A percentile compares a stretch with the other conserved stretches of the same genome.
Evolutionary conservation across 2,329 filamentous ascomycete genomes (phyloP).

Genomic region (Colletotrichum aenigma): DNA sequence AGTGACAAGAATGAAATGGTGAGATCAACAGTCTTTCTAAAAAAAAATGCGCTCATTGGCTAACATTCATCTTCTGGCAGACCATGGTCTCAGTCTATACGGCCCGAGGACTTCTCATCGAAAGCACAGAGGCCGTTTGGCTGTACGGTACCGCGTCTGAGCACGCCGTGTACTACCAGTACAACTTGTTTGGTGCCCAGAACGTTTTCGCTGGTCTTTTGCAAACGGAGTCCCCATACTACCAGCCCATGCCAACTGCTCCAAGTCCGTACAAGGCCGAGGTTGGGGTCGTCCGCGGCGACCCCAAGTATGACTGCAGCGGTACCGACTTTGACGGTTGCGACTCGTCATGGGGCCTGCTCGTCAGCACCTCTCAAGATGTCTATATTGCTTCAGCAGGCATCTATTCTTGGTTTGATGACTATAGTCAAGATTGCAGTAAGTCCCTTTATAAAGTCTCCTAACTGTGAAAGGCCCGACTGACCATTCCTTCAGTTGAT

Average conservation of each 20-base stretch:
- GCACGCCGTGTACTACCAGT: slow-evolving; percentile 56
- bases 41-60: not conserved
- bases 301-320: slow-evolving; percentile 22
- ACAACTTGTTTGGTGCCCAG: slow-evolving; percentile 50
- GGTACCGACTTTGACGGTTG: slow-evolving; percentile 18
- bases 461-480: fast-evolving
- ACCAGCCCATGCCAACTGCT: slow-evolving; percentile 42
- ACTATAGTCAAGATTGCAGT: slow-evolving; percentile 23
- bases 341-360: slow-evolving; percentile 27
- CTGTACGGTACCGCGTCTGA: slow-evolving; percentile 52
- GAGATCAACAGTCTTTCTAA: slow-evolving; percentile 22
- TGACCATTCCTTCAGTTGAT: not conserved
- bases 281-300: slow-evolving; percentile 1
- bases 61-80: not conserved
- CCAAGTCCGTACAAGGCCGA: slow-evolving; percentile 21
- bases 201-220: slow-evolving; percentile 63
- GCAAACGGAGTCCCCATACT: slow-evolving; percentile 72
- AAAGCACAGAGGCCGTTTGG: slow-evolving; percentile 34
- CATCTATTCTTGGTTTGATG: slow-evolving; percentile 29
- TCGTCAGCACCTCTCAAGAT: slow-evolving; percentile 16
- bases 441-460: not conserved
- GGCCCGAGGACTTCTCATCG: slow-evolving; percentile 39
- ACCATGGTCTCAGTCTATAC: slow-evolving; percentile 32
- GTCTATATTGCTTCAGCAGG: slow-evolving; percentile 28
- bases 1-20: slow-evolving; percentile 64